A percentile compares a stretch with the other conserved stretches of the same genome.
Conservation (phyloP, 2,329 filamentous ascomycete genomes). For the Monosporascus sp. region DNA sequence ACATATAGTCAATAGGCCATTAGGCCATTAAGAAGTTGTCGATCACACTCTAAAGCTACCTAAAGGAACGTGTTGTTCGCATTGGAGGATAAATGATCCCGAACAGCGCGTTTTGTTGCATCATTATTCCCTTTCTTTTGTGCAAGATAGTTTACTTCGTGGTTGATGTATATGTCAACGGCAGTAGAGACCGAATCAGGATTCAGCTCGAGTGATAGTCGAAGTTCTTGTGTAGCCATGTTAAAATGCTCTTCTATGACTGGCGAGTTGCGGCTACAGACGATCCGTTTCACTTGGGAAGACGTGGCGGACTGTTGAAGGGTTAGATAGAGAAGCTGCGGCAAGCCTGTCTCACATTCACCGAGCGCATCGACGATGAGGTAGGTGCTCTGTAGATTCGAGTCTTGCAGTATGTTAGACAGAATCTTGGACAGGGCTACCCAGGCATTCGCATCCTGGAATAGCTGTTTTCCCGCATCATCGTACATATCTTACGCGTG, state of each 20-base stretch:
- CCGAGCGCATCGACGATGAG: constrained; percentile 3
- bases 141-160: constrained; percentile 18
- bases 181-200: constrained; percentile 25
- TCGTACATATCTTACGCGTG: no score
- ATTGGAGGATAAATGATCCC: constrained; percentile 12
- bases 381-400: constrained; percentile 20
- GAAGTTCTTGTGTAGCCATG: constrained; percentile 10
- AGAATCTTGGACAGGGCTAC: constrained; percentile 35
- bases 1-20: no score
- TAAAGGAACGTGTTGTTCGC: constrained; percentile 31
- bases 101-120: neutral
- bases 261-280: constrained; percentile 38
- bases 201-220: constrained; percentile 33
- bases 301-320: neutral
- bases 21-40: no score
- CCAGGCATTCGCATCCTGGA: no score
- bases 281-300: constrained; percentile 35
- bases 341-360: neutral
- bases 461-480: no score
- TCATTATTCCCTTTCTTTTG: neutral
- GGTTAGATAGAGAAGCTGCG: constrained; percentile 4
- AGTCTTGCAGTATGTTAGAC: constrained; percentile 33
- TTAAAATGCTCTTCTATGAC: constrained; percentile 31
- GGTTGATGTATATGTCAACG: constrained; percentile 29
- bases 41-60: constrained; percentile 15